Evolutionary conservation across 139 green algal species (phyloP), one percentile per base, ranked within the genome.

Genomic region (Tetraselmis striata): DNA sequence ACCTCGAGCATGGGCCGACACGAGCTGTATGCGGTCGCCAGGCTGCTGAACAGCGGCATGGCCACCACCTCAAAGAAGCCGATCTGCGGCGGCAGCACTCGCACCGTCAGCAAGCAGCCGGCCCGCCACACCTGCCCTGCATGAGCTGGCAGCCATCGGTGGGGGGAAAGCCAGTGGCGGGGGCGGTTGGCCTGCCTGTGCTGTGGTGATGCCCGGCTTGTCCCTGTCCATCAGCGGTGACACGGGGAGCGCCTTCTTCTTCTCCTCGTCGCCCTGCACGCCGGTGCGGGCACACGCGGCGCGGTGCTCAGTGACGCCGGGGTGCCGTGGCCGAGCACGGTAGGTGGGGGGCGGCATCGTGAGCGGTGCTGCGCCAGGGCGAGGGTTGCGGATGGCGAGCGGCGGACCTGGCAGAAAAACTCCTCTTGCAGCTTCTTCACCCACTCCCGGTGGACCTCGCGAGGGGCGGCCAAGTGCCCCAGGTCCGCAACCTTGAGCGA

Each of bases 51-150:
- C 26, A 93, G 88, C 78, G 90, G 90, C 77, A 93, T 82, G 28
- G 87, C 88, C 59, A 93, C 90, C 59, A 93, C 91, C 82, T 92
- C 88, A 77, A 93, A 93, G 86, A 93, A 93, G 76, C 90, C 90
- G 2, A 93, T 86, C 83, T 91, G 85, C 18, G 30, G 27, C 30
- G 31, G 28, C 27, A 67, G 45, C 11, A 67, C 45, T n/a, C n/a
- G n/a, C n/a, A n/a, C n/a, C n/a, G n/a, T n/a, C n/a, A n/a, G n/a
- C n/a, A n/a, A n/a, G n/a, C n/a, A n/a, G n/a, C n/a, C n/a, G n/a
- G n/a, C n/a, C n/a, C n/a, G n/a, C n/a, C n/a, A n/a, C n/a, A n/a
- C n/a, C n/a, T n/a, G n/a, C n/a, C n/a, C n/a, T n/a, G n/a, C n/a
- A n/a, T n/a, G n/a, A n/a, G n/a, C n/a, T n/a, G n/a, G n/a, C n/a